Percentiles rank a stretch among this genome's conserved stretches.
Conservation (phyloP, 192 early-diverging fungal species). For the Mortierella antarctica region DNA sequence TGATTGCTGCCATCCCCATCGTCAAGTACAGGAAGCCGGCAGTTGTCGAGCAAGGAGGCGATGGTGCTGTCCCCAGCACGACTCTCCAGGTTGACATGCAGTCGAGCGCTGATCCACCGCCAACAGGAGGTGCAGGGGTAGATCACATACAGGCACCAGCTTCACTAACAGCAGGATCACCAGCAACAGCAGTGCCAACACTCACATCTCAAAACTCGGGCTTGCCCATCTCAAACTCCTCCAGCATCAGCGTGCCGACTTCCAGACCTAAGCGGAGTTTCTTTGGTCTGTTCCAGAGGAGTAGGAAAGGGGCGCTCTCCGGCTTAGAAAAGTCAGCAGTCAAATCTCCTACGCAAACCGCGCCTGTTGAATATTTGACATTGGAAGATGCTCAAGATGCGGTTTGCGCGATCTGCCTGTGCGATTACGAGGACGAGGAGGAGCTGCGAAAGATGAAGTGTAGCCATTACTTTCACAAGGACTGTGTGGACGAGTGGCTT, state of each 20-base stretch:
- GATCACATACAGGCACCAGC: background rate
- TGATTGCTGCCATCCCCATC: slow-evolving; percentile 75
- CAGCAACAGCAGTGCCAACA: slow-evolving; percentile 1
- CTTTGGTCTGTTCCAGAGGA: slow-evolving; percentile 6
- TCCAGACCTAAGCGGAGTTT: slow-evolving; percentile 10
- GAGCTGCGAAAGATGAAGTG: slow-evolving; percentile 78
- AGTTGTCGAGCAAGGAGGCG: background rate
- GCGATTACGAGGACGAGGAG: slow-evolving; percentile 82
- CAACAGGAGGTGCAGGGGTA: too few species aligned
- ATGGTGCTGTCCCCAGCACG: background rate
- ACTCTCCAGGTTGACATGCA: slow-evolving; percentile 10
- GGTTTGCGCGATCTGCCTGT: slow-evolving; percentile 84
- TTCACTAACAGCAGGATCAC: background rate
- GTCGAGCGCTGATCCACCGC: background rate
- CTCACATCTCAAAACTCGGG: background rate
- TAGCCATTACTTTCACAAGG: slow-evolving; percentile 84
- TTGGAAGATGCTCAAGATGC: slow-evolving; percentile 70
- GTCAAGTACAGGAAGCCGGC: slow-evolving; percentile 64
- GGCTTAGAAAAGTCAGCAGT: background rate
- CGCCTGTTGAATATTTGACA: slow-evolving; percentile 52
- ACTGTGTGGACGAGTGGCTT: slow-evolving; percentile 87
- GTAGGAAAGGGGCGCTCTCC: slow-evolving; percentile 14
- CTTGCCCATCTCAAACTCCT: background rate
- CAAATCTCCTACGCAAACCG: background rate
- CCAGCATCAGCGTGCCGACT: background rate